Conservation (phyloP, 2,329 filamentous ascomycete genomes). For the Graphilbum sp. region DNA sequence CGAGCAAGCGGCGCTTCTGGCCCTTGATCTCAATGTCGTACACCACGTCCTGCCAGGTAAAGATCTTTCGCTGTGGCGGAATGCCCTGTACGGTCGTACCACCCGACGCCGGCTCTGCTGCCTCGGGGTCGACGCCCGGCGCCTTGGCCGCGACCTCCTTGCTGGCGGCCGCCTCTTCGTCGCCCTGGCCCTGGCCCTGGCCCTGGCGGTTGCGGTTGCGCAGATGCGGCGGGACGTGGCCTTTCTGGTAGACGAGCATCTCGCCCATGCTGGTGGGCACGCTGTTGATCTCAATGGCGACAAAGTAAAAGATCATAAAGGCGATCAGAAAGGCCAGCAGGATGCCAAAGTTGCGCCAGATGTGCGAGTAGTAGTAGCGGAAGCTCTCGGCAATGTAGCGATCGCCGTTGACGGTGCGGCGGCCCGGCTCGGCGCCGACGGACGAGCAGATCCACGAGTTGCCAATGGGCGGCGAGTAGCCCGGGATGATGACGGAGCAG, state of each 20-base stretch:
- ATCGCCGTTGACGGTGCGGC: slow-evolving; percentile 36
- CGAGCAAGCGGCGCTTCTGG: slow-evolving; percentile 59
- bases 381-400: slow-evolving; percentile 37
- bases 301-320: slow-evolving; percentile 37
- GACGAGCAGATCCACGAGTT: slow-evolving; percentile 37
- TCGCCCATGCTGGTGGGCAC: slow-evolving; percentile 2
- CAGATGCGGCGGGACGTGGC: slow-evolving; percentile 46
- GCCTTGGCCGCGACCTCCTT: neutral
- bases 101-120: neutral
- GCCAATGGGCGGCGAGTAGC: slow-evolving; percentile 19
- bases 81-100: slow-evolving; percentile 11
- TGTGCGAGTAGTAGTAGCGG: slow-evolving; percentile 39
- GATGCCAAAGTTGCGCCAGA: slow-evolving; percentile 52
- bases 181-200: too few species aligned
- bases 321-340: slow-evolving; percentile 34
- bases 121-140: neutral
- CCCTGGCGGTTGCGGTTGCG: slow-evolving; percentile 28
- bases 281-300: slow-evolving; percentile 30
- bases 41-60: slow-evolving; percentile 74
- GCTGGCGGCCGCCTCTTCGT: neutral
- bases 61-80: slow-evolving; percentile 52
- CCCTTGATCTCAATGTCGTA: slow-evolving; percentile 65
- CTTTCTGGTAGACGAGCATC: slow-evolving; percentile 4
- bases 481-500: slow-evolving; percentile 24
- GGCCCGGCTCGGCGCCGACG: slow-evolving; percentile 40